phyloP scores from a whole-genome alignment of 2,329 filamentous ascomycete genomes.

The Monilinia aucupariae region DNA sequence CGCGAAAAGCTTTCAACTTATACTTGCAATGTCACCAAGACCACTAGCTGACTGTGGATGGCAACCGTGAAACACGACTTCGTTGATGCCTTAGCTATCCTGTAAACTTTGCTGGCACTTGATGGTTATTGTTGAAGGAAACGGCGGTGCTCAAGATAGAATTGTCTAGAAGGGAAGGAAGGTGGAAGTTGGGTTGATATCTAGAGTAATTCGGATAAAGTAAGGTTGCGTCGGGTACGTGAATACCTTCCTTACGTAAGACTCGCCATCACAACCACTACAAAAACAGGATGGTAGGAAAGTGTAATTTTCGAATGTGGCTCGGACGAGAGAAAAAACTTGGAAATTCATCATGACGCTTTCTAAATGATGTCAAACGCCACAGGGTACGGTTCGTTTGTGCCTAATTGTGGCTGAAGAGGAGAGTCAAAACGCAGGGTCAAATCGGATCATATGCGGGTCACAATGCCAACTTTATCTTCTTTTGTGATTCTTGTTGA shows the following conservation, averaged over 20 bases:
- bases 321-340: background rate
- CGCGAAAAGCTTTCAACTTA: no score
- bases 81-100: no score
- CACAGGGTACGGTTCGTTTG: background rate
- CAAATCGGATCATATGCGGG: constrained; percentile 1
- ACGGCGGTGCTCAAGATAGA: background rate
- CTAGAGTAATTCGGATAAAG: background rate
- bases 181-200: no score
- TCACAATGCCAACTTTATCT: constrained; percentile 10
- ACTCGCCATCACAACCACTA: background rate
- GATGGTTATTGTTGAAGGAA: no score
- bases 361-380: constrained; percentile 7
- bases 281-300: background rate
- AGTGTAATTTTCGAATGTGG: background rate
- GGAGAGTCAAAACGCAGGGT: background rate
- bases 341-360: background rate
- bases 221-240: no score
- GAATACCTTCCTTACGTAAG: no score
- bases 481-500: background rate
- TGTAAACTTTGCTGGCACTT: no score
- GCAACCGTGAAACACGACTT: background rate
- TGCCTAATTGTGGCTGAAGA: background rate
- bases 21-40: background rate
- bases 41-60: background rate
- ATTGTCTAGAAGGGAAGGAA: background rate